Evolutionary conservation across 805 yeast genomes (phyloP).

Genomic region (Maudiozyma bulderi): DNA sequence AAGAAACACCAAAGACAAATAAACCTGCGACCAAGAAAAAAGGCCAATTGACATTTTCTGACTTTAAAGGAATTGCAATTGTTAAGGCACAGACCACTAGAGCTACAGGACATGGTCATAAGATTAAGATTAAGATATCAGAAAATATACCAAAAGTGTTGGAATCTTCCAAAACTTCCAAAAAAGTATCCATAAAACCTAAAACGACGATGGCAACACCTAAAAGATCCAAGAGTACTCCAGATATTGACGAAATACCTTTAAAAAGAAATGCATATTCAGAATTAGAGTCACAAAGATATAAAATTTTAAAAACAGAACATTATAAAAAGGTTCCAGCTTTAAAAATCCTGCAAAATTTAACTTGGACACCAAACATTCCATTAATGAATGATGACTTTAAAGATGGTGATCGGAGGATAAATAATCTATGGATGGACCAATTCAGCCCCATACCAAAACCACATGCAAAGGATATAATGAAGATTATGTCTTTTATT

Average conservation of each 20-base stretch:
- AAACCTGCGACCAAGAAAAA: neutral
- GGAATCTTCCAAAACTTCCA: neutral
- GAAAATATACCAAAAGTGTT: neutral
- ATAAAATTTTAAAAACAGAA: neutral
- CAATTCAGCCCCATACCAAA: constrained; percentile 8
- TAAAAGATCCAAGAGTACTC: neutral
- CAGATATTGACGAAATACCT: constrained; percentile 5
- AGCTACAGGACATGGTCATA: neutral
- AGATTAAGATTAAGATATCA: neutral
- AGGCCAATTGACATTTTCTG: constrained; percentile 24
- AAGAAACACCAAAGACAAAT: no score
- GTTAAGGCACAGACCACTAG: constrained; percentile 4
- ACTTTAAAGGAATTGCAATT: constrained; percentile 20
- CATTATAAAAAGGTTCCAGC: neutral
- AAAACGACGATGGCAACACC: neutral
- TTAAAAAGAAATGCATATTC: constrained; percentile 1
- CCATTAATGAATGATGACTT: constrained; percentile 17
- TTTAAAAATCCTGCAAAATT: neutral
- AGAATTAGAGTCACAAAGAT: neutral
- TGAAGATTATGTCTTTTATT: constrained; percentile 25
- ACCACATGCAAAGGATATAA: constrained; percentile 23
- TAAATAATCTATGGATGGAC: neutral
- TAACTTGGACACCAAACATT: constrained; percentile 23
- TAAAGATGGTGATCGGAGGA: neutral
- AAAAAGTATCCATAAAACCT: neutral